Conservation (phyloP, 2,329 filamentous ascomycete species). For the Aspergillus hortae region DNA sequence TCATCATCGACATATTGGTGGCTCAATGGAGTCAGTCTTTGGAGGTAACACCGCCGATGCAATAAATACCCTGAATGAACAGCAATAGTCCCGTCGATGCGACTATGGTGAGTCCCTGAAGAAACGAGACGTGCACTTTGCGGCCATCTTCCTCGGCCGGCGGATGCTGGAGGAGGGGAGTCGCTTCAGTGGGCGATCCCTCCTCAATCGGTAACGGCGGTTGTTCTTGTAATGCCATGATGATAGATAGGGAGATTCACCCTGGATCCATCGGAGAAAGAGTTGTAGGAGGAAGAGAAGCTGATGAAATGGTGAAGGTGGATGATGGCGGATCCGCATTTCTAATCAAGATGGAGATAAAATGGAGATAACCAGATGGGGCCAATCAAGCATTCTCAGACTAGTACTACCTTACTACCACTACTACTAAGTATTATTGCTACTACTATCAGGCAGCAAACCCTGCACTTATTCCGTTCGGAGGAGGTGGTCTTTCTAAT, state of each 20-base stretch:
- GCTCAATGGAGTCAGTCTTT: conserved; percentile 30
- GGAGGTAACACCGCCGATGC: neutral
- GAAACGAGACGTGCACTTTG: conserved; percentile 4
- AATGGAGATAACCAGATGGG: neutral
- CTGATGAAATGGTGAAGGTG: neutral
- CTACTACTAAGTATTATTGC: too few species aligned
- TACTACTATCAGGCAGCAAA: too few species aligned
- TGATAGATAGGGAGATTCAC: too few species aligned
- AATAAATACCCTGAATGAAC: conserved; percentile 15
- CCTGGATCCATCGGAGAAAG: too few species aligned
- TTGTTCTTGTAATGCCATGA: neutral
- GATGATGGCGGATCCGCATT: conserved; percentile 1
- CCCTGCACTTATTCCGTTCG: too few species aligned
- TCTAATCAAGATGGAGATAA: conserved; percentile 5
- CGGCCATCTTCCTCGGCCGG: neutral
- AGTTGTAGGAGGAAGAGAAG: neutral
- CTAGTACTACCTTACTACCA: too few species aligned
- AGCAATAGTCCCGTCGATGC: conserved; percentile 14
- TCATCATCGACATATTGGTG: conserved; percentile 75
- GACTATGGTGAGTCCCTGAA: conserved; percentile 10
- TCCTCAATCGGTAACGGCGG: neutral
- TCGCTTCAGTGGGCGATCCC: conserved; percentile 11
- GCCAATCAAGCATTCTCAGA: neutral
- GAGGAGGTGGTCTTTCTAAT: too few species aligned
- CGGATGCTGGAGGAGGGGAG: conserved; percentile 11